phyloP scores from a whole-genome alignment of 2,329 filamentous ascomycete genomes.

The Exutisphaerella laricina region DNA sequence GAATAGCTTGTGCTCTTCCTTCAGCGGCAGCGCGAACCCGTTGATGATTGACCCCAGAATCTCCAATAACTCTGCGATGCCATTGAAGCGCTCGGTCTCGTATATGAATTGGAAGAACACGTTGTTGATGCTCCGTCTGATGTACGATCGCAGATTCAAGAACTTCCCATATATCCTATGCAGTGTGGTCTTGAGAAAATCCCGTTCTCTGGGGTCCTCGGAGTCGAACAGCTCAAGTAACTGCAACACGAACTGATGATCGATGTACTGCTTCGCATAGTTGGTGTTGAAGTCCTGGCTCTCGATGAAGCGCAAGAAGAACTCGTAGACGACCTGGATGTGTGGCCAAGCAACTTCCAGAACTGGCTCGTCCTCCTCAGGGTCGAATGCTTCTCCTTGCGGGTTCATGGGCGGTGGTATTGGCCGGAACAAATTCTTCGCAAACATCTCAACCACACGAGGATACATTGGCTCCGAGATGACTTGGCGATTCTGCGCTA shows the following conservation, averaged over 20 bases:
- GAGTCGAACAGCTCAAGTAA: slow-evolving; percentile 98
- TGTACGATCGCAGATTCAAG: slow-evolving; percentile 93
- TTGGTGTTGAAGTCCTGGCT: slow-evolving; percentile 99
- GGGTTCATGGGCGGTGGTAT: slow-evolving; percentile 97
- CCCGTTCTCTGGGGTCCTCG: slow-evolving; percentile 90
- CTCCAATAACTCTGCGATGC: slow-evolving; percentile 91
- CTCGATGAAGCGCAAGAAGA: slow-evolving; percentile 97
- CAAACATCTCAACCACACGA: slow-evolving; percentile 97
- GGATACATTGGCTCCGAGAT: slow-evolving; percentile 99
- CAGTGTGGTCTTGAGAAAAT: slow-evolving; percentile 96
- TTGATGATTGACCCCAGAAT: slow-evolving; percentile 99
- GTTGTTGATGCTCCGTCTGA: slow-evolving; percentile 97
- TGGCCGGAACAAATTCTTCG: slow-evolving; percentile 95
- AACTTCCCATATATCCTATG: slow-evolving; percentile 99
- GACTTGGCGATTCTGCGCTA: slow-evolving; percentile 96
- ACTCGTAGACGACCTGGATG: slow-evolving; percentile 99
- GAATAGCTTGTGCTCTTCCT: slow-evolving; percentile 98
- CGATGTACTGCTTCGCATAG: slow-evolving; percentile 97
- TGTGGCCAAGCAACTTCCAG: slow-evolving; percentile 98
- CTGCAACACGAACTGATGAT: slow-evolving; percentile 93
- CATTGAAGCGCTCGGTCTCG: slow-evolving; percentile 97
- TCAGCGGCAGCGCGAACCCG: slow-evolving; percentile 90
- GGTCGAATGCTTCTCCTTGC: slow-evolving; percentile 96
- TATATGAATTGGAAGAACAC: slow-evolving; percentile 99
- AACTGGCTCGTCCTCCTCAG: slow-evolving; percentile 96